Evolutionary conservation across 352 stramenopile species (phyloP), one percentile per base, ranked within the genome.

Genomic region (Globisporangium nodosum): DNA sequence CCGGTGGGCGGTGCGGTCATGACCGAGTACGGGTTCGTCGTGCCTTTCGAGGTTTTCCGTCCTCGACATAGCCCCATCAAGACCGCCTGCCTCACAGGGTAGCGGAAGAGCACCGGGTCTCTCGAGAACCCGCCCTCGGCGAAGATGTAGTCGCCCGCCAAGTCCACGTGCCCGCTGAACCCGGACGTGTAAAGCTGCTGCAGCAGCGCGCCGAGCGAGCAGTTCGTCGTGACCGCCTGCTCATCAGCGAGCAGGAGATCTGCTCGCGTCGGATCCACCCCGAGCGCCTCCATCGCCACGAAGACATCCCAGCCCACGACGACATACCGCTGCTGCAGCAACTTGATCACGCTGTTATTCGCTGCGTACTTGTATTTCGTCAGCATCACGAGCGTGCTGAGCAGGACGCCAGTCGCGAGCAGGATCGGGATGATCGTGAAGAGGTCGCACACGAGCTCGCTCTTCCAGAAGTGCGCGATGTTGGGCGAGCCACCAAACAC

Each of bases 361-460:
- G 66, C 68, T 8, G 66, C 65, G 42, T 61, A 67, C 7, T 63
- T 60, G 49, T 79, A 87, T 24, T 65, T 69, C 6, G 73, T 82
- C 40, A 58, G 27, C 30, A 84, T 37, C 54, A 86, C 57, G 7
- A 63, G 31, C 9, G 58, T 47, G 1, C 69, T 58, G 20, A 78
- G 49, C 43, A 77, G 40, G 9, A 58, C 33, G 15, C 74, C 71
- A 20, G 42, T 52, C 16, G 69, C 42, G 31, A 68, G 64, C 39
- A 82, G 55, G 12, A 80, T 62, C 8, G 49, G 63, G 1, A 81
- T 52, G 20, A 84, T 56, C 3, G 70, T 56, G n/a, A 71, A 61
- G 45, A 82, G 69, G 45, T 87, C 76, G 16, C 73, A 71, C 42
- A 81, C 66, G 50, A 83, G 74, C 50, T 86, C 76, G 21, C 64